phyloP scores from a whole-genome alignment of 2,329 filamentous ascomycete genomes.

The Thielaviopsis musarum region DNA sequence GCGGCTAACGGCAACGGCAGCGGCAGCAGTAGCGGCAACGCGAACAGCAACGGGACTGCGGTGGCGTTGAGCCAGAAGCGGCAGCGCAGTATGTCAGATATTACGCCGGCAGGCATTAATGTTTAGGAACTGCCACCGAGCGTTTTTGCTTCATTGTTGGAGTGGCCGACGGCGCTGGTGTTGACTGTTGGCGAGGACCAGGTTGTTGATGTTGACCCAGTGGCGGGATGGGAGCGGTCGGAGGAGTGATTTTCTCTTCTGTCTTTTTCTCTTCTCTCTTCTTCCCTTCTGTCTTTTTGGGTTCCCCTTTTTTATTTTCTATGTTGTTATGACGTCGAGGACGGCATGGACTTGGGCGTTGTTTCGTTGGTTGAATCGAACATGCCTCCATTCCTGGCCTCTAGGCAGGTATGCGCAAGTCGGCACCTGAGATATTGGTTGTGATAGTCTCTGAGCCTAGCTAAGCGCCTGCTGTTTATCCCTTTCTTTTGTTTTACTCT shows the following conservation, averaged over 20 bases:
- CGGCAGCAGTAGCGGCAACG: too few relatives aligned
- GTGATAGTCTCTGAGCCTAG: neutral
- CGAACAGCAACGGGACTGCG: constrained; percentile 9
- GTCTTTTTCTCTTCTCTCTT: too few relatives aligned
- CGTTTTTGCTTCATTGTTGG: neutral
- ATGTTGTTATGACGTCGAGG: constrained; percentile 1
- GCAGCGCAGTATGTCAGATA: constrained; percentile 42
- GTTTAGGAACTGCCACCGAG: constrained; percentile 8
- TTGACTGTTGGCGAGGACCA: neutral
- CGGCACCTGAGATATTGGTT: too few relatives aligned
- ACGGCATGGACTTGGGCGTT: neutral
- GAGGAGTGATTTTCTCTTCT: too few relatives aligned
- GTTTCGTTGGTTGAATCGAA: neutral
- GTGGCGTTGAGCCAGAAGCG: constrained; percentile 31
- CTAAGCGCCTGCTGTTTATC: neutral
- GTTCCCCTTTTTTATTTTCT: too few relatives aligned
- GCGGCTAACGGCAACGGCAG: too few relatives aligned
- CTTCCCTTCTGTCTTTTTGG: too few relatives aligned
- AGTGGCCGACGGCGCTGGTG: too few relatives aligned
- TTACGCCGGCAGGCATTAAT: constrained; percentile 24
- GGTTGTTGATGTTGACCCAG: too few relatives aligned
- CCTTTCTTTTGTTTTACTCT: neutral
- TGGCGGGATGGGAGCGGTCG: too few relatives aligned
- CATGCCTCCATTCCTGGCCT: neutral
- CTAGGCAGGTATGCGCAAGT: neutral